A percentile compares a stretch with the other conserved stretches of the same genome.
These are phyloP conservation scores for Lactarius quietus DNA, from an alignment of 768 basidiomycete genomes.

Conservation along the genomic window DNA sequence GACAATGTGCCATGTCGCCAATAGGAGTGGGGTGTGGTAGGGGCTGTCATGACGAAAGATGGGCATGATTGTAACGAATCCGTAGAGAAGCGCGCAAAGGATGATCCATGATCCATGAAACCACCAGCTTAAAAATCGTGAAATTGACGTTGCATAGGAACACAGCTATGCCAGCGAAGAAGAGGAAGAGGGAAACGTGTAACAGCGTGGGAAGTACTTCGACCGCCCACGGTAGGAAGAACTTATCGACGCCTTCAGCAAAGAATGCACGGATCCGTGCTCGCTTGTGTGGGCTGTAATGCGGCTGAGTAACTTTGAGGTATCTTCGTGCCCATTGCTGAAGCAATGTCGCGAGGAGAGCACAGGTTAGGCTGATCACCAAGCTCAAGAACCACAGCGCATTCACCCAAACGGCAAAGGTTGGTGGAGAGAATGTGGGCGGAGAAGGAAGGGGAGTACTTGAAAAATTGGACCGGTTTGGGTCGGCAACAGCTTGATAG, in stretches of 20 bases:
- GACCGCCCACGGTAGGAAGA: background rate
- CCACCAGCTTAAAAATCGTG: background rate
- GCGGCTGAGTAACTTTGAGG: background rate
- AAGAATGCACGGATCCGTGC: background rate
- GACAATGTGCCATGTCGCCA: background rate
- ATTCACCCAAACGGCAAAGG: background rate
- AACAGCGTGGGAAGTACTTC: background rate
- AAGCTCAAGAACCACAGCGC: background rate
- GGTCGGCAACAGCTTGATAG: background rate
- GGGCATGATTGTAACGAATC: background rate
- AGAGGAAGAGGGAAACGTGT: background rate
- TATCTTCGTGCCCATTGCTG: background rate
- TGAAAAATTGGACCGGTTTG: background rate
- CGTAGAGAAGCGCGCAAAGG: background rate
- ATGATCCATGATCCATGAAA: background rate
- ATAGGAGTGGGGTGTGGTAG: background rate
- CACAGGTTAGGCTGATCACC: background rate
- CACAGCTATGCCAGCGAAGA: background rate
- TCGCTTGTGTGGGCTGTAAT: background rate
- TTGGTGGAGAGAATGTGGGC: background rate
- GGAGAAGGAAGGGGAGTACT: background rate
- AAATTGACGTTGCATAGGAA: background rate
- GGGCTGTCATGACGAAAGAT: background rate
- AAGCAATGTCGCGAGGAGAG: background rate
- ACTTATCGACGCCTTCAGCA: background rate